Base-by-base conservation (phyloP, 495 filamentous ascomycete genomes). In the Podospora sp. region DNA sequence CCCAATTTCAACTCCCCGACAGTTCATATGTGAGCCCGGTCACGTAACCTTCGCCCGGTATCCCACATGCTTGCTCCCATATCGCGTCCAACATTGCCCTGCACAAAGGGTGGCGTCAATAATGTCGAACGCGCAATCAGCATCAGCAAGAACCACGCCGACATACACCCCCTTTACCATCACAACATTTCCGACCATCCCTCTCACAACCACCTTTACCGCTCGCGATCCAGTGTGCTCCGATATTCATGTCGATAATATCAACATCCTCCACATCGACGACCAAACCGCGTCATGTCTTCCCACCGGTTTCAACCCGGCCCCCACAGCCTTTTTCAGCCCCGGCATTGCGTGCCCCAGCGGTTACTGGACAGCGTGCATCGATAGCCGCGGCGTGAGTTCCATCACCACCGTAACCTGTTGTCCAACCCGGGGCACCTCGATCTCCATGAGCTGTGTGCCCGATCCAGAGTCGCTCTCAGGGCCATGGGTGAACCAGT, bases 361-460 rank as follows among this genome's bases (percentile, higher is more conserved):
- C n/a, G 74, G 72, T 29, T 76, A 75, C 60, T 68, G 52, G 57
- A 61, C 27, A 20, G 72, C 72, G 2, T 75, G 74, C 50, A 62
- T 63, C 12, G 62, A 71, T 35, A 66, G 46, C 36, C 57, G 50
- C 4, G 67, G 69, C 0, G 69, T 70, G 14, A 22, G n/a, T 21
- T 66, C 61, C 27, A 70, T 75, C 63, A 73, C 72, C 8, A 76
- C 74, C 4, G 67, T 76, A 14, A 73, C 73, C 1, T 75, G 74
- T 51, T 76, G 71, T 51, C 74, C 71, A 9, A n/a, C 53, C 53
- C 25, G 60, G 12, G 62, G 27, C 60, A 55, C 40, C 50, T 46
- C 51, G 57, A 52, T 73, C 16, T 60, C 60, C 0, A 52, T 76
- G 1, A 51, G 25, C 0, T 76, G 72, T 52, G 68, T 46, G 40